Base-by-base conservation (phyloP, 257 asterid genomes). In the Capsicum chinense region DNA sequence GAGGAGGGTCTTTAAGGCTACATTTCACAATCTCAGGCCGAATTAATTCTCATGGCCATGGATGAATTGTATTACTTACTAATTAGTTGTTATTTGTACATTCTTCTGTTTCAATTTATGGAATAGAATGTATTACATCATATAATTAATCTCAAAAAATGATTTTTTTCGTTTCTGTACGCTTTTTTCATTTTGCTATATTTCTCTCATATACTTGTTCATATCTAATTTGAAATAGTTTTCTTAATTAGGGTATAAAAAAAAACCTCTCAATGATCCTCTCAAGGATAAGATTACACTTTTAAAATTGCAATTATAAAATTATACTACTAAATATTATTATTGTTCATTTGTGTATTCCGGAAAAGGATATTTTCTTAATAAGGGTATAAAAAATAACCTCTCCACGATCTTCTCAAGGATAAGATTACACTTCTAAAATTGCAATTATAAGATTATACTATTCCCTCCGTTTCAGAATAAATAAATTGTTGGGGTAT, bases 11-110 rank as follows among this genome's bases (percentile, higher is more conserved):
- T 62, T 14, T 26, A 12, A 44, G 81, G 63, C 33, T 13, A 14
- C 33, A 19, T 39, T 73, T 19, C 14, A 15, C 81, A 52, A 74
- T 74, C 64, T 76, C 81, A 54, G 64, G 64, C 81, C 19, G 19
- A 76, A 52, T 26, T 9, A 35, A 35, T 67, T 11, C 7, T 76
- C 26, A 15, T 76, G 14, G 81, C 64, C 48, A 52, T 52, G 62
- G 71, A 76, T 76, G 81, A 54, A 76, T 52, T 26, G 81, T 26
- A 7, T 26, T 54, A n/a, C 37, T 26, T 26, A 26, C 33, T 71
- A 62, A 37, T 12, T 70, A 54, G 15, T 21, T 26, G 44, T 26
- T 21, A 13, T 6, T 16, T 76, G 60, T 74, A 19, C 21, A 50
- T 47, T 52, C 48, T 50, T 76, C 9, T 21, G 19, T 76, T 52